A percentile compares a stretch with the other conserved stretches of the same genome.
These are phyloP conservation scores for Artomyces pyxidatus DNA, from an alignment of 768 basidiomycete genomes.

Conservation along the genomic window DNA sequence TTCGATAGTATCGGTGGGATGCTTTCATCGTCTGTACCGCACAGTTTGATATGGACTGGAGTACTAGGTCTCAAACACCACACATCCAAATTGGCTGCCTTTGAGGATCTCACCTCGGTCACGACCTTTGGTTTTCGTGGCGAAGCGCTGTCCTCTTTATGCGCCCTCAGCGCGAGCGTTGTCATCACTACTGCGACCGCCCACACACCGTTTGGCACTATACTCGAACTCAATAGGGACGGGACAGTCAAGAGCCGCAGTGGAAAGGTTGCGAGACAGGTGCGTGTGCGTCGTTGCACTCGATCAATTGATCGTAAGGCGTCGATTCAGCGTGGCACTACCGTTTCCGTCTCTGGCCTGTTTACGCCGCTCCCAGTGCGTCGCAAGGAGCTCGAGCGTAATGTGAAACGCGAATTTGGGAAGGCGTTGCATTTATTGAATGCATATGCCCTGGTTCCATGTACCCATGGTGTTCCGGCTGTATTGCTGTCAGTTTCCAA, in stretches of 20 bases:
- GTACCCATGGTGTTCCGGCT: slow-evolving; percentile 44
- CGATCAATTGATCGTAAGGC: not conserved
- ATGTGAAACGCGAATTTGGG: slow-evolving; percentile 80
- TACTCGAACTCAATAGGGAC: slow-evolving; percentile 61
- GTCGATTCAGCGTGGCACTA: slow-evolving; percentile 70
- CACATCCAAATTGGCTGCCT: slow-evolving; percentile 83
- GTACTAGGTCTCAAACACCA: slow-evolving; percentile 77
- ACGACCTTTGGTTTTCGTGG: slow-evolving; percentile 91
- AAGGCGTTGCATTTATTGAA: slow-evolving; percentile 78
- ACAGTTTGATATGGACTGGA: not conserved
- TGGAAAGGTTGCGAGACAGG: slow-evolving; percentile 71
- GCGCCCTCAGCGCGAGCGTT: slow-evolving; percentile 69
- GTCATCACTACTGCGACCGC: slow-evolving; percentile 67
- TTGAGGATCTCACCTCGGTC: slow-evolving; percentile 63
- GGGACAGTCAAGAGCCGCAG: slow-evolving; percentile 49
- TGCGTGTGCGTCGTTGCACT: slow-evolving; percentile 20
- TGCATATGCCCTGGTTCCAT: slow-evolving; percentile 87
- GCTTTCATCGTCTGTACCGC: not conserved
- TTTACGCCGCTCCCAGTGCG: slow-evolving; percentile 85
- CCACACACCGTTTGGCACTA: slow-evolving; percentile 71
- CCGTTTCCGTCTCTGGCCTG: slow-evolving; percentile 58
- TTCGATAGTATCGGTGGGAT: slow-evolving; percentile 69
- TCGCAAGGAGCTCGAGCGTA: slow-evolving; percentile 84
- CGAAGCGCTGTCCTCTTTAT: slow-evolving; percentile 91
- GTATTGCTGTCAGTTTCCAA: slow-evolving; percentile 73